Evolutionary conservation across 108 stramenopile genomes (phyloP), one percentile per base, ranked within the genome.

Genomic region (Cyclotella baltica): DNA sequence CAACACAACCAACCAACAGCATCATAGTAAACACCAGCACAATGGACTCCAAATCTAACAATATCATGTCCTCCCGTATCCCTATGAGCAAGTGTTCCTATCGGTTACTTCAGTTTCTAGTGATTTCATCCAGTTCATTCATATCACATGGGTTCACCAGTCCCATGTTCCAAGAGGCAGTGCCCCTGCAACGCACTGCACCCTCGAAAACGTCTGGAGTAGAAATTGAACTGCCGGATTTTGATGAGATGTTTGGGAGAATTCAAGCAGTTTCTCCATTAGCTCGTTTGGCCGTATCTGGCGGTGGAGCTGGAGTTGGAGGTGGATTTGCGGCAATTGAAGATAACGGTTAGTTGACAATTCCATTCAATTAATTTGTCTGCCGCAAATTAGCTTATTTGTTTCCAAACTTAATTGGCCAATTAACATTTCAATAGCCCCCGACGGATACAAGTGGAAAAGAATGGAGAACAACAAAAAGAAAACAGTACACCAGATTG

Each of bases 201-300:
- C 88, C 88, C 27, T 78, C 88, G 1, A 90, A 83, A 40, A 83
- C 76, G 3, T 73, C 73, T 34, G 86, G 90, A 25, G 85, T 85
- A 8, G 90, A 90, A 25, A 90, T 90, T 74, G 88, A 90, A 43
- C 74, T 90, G 18, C 90, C 90, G 33, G 79, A 90, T 66, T 88
- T 90, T 50, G 88, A 90, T 23, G 87, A 88, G 68, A 66, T 91
- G 59, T 91, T 91, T 66, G 83, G 76, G 4, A 69, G 90, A 19
- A 83, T 91, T 51, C 85, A 77, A 55, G 75, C 78, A 34, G 87
- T 89, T 2, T 91, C 90, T 25, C 90, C 90, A 25, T 67, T 91
- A 25, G 86, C 88, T 1, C 59, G 63, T 30, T 23, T 83, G 52
- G 87, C 73, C 23, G 70, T 90, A 5, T 56, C 87, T 37, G 81